A percentile compares a stretch with the other conserved stretches of the same genome.
phyloP scores from a whole-genome alignment of 805 yeast genomes.

The Danielia reshetovae region DNA sequence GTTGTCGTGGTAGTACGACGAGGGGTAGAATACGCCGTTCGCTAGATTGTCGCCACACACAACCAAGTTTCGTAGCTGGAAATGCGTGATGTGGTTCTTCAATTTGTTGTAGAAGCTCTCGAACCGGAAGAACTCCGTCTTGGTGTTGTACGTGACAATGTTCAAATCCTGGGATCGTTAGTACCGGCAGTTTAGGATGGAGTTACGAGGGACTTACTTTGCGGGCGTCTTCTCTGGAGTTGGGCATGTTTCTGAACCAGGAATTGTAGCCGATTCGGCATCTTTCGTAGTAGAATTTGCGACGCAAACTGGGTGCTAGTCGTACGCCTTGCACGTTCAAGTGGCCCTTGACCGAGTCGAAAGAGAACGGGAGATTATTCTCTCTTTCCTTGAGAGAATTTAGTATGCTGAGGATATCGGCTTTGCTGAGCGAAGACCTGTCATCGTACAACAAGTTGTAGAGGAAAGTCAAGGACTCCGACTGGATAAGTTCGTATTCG shows the following conservation, averaged over 20 bases:
- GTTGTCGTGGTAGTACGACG: conserved; percentile 29
- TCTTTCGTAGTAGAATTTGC: conserved; percentile 31
- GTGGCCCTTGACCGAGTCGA: conserved; percentile 1
- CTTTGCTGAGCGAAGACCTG: conserved; percentile 26
- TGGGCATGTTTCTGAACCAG: conserved; percentile 38
- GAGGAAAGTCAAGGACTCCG: conserved; percentile 38
- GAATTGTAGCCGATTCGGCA: conserved; percentile 29
- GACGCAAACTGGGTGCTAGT: conserved; percentile 32
- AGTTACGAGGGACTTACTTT: conserved; percentile 24
- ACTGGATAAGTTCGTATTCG: conserved; percentile 37
- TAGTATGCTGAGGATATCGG: conserved; percentile 34
- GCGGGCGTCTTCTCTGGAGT: conserved; percentile 29
- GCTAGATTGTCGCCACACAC: conserved; percentile 31
- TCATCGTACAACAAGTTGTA: conserved; percentile 38
- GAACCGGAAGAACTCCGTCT: conserved; percentile 36
- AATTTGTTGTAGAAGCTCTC: conserved; percentile 40
- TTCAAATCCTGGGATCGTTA: conserved; percentile 23
- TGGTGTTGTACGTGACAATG: conserved; percentile 15
- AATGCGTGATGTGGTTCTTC: conserved; percentile 50
- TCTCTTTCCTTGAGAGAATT: conserved; percentile 36
- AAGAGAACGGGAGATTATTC: conserved; percentile 28
- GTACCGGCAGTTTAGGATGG: conserved; percentile 8
- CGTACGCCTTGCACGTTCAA: conserved; percentile 35
- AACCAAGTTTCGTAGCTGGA: conserved; percentile 52
- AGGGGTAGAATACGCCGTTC: conserved; percentile 39